Conservation (phyloP, 257 asterid species). For the Datura wrightii region DNA sequence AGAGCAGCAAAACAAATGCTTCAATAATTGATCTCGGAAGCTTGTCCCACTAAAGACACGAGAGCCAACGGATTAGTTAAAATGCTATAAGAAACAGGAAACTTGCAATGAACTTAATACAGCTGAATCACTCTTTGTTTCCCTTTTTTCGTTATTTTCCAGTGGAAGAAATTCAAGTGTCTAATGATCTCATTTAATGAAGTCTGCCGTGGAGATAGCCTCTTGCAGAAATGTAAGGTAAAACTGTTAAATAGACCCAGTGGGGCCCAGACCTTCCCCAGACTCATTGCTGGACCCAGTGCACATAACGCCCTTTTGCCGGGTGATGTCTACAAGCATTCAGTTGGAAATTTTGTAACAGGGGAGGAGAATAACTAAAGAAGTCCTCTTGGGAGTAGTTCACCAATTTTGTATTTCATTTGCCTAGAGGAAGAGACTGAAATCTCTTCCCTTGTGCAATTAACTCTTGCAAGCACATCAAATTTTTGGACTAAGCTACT, state of each 20-base stretch:
- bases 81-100: not conserved
- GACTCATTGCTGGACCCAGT: not conserved
- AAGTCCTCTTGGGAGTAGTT: not conserved
- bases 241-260: not conserved
- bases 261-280: not conserved
- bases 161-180: not conserved
- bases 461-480: not conserved
- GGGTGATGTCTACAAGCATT: constrained; percentile 25
- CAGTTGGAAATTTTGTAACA: not conserved
- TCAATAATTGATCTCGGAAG: constrained; percentile 73
- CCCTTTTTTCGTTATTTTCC: not conserved
- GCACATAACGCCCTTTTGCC: not conserved
- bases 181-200: constrained; percentile 9
- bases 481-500: constrained; percentile 8
- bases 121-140: not conserved
- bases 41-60: constrained; percentile 80
- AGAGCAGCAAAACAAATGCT: constrained; percentile 76
- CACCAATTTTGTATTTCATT: not conserved
- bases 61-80: constrained; percentile 29
- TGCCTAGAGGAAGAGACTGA: constrained; percentile 13
- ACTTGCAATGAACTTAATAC: not conserved
- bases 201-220: not conserved
- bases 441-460: not conserved
- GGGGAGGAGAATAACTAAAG: not conserved
- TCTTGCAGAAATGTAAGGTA: not conserved